Evolutionary conservation across 2,329 filamentous ascomycete species (phyloP).

Genomic region (Ophiostoma triangulosporum): DNA sequence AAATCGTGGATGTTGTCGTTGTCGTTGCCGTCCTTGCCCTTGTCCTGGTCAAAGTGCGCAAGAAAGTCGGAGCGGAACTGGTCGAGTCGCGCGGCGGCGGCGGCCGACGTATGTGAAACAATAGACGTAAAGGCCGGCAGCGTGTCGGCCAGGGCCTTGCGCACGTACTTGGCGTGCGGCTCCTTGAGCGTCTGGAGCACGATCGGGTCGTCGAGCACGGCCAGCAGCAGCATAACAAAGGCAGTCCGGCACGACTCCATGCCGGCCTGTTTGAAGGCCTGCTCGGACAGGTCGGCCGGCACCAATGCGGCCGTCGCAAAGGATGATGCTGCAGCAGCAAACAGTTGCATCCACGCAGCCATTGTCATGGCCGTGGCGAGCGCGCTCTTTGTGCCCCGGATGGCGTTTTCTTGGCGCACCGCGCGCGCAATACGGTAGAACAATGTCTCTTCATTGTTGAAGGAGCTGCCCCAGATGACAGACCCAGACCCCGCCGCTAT

Average conservation of each 20-base stretch:
- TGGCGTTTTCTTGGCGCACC: conserved; percentile 46
- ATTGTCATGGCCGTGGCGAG: conserved; percentile 36
- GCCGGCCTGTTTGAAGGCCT: conserved; percentile 33
- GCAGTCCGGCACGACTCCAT: conserved; percentile 48
- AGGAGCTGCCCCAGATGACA: conserved; percentile 42
- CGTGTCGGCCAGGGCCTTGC: conserved; percentile 36
- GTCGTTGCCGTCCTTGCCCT: conserved; percentile 27
- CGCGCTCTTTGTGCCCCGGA: conserved; percentile 33
- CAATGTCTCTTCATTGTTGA: conserved; percentile 70
- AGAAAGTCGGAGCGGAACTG: conserved; percentile 44
- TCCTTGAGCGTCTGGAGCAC: conserved; percentile 41
- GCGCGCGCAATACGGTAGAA: conserved; percentile 86
- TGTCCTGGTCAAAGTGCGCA: conserved; percentile 37
- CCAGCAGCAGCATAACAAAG: conserved; percentile 48
- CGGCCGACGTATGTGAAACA: conserved; percentile 42
- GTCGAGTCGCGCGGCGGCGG: conserved; percentile 41
- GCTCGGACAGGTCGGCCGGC: conserved; percentile 20
- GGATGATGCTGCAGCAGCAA: conserved; percentile 35
- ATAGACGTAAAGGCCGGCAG: conserved; percentile 41
- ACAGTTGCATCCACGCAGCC: conserved; percentile 45
- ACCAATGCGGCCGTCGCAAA: conserved; percentile 34
- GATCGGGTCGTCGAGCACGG: conserved; percentile 44
- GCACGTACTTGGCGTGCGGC: conserved; percentile 34
- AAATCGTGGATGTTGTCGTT: conserved; percentile 42
- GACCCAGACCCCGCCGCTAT: conserved; percentile 6